These are phyloP conservation scores for Nyctanthes arbortristis DNA, from an alignment of 257 asterid species.

Conservation along the genomic window DNA sequence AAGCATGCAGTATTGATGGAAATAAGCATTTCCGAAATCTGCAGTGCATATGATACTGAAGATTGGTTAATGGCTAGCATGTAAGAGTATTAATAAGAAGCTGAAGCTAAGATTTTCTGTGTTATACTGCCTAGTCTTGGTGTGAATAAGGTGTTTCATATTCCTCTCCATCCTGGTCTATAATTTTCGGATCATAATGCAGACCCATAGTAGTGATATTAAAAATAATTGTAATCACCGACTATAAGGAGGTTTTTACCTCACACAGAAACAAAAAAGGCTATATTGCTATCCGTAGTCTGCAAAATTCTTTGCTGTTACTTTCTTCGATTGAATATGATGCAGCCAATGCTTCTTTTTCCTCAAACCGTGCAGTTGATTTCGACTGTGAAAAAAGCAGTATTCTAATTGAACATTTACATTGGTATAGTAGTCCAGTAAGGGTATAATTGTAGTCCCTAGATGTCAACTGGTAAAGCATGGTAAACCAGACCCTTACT, in stretches of 20 bases:
- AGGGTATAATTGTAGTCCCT: neutral
- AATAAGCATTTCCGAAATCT: neutral
- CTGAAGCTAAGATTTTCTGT: neutral
- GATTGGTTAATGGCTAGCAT: neutral
- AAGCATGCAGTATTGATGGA: neutral
- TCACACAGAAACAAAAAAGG: no score
- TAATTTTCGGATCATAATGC: neutral
- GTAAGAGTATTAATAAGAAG: neutral
- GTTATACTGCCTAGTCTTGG: neutral
- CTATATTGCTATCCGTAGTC: no score
- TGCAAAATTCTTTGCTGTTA: no score
- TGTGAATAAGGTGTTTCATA: no score
- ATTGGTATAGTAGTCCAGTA: neutral
- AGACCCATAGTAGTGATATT: neutral
- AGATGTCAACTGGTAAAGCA: neutral
- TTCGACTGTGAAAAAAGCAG: no score
- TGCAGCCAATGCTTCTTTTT: no score
- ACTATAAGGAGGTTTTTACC: no score
- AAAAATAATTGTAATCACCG: no score
- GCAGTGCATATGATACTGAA: neutral
- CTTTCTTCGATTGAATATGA: no score
- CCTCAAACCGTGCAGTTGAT: no score
- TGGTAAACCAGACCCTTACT: no score
- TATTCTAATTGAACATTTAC: neutral
- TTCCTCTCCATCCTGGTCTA: no score